phyloP scores from a whole-genome alignment of 352 stramenopile species.

The Thalassiosira hispida region DNA sequence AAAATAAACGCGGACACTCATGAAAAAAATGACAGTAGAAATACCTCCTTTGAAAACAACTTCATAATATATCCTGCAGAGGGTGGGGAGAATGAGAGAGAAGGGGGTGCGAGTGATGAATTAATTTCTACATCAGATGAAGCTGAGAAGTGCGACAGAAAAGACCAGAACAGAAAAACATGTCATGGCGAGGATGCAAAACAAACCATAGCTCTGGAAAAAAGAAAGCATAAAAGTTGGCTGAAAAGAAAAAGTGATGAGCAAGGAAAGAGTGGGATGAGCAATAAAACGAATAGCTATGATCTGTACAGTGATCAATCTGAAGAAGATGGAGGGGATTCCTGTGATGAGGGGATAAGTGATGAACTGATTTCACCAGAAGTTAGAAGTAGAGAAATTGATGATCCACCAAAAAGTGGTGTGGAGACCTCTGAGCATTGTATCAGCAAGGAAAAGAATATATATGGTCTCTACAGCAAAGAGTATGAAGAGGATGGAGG shows the following conservation, averaged over 20 bases:
- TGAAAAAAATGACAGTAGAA: conserved; percentile 10
- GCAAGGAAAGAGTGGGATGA: not conserved
- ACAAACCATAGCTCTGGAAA: not conserved
- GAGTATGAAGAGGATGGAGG: conserved; percentile 2
- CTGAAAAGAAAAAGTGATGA: not conserved
- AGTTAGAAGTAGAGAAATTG: not conserved
- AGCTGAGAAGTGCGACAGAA: not conserved
- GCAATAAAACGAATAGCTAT: conserved; percentile 19
- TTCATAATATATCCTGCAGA: not conserved
- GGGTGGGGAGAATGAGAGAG: not conserved
- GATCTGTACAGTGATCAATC: conserved; percentile 11
- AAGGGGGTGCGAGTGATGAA: conserved; percentile 1
- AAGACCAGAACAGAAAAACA: not conserved
- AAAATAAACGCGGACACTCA: conserved; percentile 4
- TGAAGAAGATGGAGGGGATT: conserved; percentile 12
- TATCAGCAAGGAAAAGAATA: conserved; percentile 16
- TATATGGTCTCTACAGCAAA: conserved; percentile 5
- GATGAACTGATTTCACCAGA: conserved; percentile 37
- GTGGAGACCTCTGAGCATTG: not conserved
- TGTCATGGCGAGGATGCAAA: not conserved
- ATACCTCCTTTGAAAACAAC: not conserved
- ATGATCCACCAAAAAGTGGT: not conserved
- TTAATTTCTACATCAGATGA: conserved; percentile 9
- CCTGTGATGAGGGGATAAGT: conserved; percentile 9
- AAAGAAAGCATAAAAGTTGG: not conserved